Evolutionary conservation across 2,329 filamentous ascomycete species (phyloP), one percentile per base, ranked within the genome.

Genomic region (Fusarium metavorans): DNA sequence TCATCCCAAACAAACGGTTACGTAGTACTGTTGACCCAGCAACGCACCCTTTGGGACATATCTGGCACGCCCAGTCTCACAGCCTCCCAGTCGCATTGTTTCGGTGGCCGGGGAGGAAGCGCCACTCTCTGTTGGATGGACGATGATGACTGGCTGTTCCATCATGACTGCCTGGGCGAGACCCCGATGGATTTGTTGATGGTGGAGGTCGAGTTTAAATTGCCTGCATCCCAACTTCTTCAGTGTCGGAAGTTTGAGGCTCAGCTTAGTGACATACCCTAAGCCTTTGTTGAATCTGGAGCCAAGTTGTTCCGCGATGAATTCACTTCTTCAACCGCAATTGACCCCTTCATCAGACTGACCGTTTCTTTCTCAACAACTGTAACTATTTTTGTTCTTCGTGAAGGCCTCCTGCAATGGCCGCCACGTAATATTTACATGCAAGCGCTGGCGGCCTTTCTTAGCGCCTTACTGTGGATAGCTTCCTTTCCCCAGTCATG

Each of bases 1-100:
- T 63, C 34, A 61, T 67, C 39, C 72, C 62, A 75, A 75, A 75
- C 72, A 75, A 73, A 75, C 30, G 52, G 52, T 73, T 75, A 75
- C 72, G 70, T 75, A 41, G 65, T n/a, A 32, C n/a, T 16, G 72
- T 75, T 75, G 72, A 67, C 72, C 64, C 59, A 23, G 50, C 72
- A 75, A 75, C 72, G n/a, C 6, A 10, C 34, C 14, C 10, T 39
- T 59, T 52, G 20, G 65, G 69, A 39, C 68, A 70, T 34, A 43
- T 52, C 63, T 61, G 62, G 59, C 62, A 67, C 63, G 66, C 64
- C 64, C 18, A 35, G 70, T 62, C 71, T 64, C 30, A 68, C 62
- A 45, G 37, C 10, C 52, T 58, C 48, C 63, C 66, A 66, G 60
- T 62, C 65, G 59, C 66, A 59, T 73, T 75, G 72, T 75, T 75